Conservation (phyloP, 202 grass and related monocot genomes). For the Bolboschoenoplectus hybrid region DNA sequence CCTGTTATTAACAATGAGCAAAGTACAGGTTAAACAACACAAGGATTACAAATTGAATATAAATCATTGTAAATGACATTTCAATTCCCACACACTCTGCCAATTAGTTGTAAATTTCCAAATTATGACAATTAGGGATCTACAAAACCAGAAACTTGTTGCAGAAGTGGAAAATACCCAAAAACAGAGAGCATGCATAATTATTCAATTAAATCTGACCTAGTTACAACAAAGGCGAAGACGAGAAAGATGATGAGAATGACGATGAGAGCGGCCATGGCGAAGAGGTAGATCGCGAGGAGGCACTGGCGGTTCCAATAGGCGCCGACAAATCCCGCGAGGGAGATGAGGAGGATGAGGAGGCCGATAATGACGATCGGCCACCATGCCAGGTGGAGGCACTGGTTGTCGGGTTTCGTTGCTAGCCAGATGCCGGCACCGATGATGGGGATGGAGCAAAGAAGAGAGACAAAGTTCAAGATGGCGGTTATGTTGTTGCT, state of each 20-base stretch:
- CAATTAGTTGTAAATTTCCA: too few species aligned
- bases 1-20: not conserved
- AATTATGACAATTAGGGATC: too few species aligned
- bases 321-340: slow-evolving; percentile 60
- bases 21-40: not conserved
- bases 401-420: slow-evolving; percentile 59
- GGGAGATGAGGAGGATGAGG: slow-evolving; percentile 66
- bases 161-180: too few species aligned
- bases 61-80: not conserved
- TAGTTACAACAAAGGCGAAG: slow-evolving; percentile 69
- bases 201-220: slow-evolving; percentile 19
- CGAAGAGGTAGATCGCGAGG: slow-evolving; percentile 80
- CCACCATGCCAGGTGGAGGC: slow-evolving; percentile 62
- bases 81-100: too few species aligned
- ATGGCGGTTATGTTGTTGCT: slow-evolving; percentile 90
- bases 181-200: too few species aligned
- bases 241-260: slow-evolving; percentile 66
- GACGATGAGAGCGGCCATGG: slow-evolving; percentile 65
- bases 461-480: slow-evolving; percentile 65
- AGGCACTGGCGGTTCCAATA: slow-evolving; percentile 67
- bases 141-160: too few species aligned
- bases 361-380: slow-evolving; percentile 55
- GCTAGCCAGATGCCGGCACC: slow-evolving; percentile 69
- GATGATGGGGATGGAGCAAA: slow-evolving; percentile 73
- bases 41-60: not conserved